phyloP scores from a whole-genome alignment of 345 rosid species.

The Gossypium australe region DNA sequence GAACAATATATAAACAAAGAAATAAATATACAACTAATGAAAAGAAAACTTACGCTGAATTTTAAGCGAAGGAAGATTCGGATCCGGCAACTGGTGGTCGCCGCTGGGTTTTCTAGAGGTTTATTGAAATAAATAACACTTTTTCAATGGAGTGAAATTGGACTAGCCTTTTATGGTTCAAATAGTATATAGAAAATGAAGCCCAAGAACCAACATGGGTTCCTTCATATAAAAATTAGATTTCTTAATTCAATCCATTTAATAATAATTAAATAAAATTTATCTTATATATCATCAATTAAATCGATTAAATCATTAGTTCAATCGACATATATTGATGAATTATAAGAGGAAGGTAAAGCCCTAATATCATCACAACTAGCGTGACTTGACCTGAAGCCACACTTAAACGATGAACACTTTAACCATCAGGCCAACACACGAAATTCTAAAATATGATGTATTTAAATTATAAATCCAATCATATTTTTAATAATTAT shows the following conservation, averaged over 20 bases:
- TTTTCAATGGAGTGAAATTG: background rate
- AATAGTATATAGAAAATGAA: background rate
- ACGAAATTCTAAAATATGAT: too few species aligned
- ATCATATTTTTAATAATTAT: too few species aligned
- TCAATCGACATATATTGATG: too few species aligned
- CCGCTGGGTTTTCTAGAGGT: background rate
- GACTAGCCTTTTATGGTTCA: background rate
- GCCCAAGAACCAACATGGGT: background rate
- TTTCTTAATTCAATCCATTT: too few species aligned
- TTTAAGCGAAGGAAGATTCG: background rate
- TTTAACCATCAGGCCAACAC: fast-evolving
- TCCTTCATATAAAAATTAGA: background rate
- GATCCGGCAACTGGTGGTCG: background rate
- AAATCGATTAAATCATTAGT: too few species aligned
- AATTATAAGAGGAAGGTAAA: too few species aligned
- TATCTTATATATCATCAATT: too few species aligned
- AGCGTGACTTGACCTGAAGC: fast-evolving
- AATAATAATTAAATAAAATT: too few species aligned
- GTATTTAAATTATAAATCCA: too few species aligned
- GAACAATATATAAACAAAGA: background rate
- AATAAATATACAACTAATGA: background rate
- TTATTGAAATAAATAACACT: too few species aligned
- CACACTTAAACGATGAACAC: fast-evolving
- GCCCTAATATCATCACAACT: too few species aligned
- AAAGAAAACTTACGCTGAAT: background rate